Percentiles rank a stretch among this genome's conserved stretches.
Conservation (phyloP, 768 basidiomycete species). For the Dendrothele bispora region DNA sequence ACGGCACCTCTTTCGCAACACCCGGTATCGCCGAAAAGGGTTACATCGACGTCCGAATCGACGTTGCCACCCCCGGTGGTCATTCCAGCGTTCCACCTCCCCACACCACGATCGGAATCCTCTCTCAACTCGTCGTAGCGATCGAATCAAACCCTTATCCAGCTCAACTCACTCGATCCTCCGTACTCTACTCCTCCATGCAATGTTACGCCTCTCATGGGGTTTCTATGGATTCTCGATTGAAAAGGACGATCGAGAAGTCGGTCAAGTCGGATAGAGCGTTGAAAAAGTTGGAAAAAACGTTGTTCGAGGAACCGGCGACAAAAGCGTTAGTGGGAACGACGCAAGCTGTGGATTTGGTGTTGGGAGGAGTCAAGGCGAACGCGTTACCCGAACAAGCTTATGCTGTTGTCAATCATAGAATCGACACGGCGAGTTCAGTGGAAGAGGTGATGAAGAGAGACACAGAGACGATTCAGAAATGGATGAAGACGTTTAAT, state of each 20-base stretch:
- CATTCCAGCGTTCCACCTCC: constrained; percentile 64
- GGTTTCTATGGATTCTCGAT: constrained; percentile 35
- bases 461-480: constrained; percentile 28
- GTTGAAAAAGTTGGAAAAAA: constrained; percentile 40
- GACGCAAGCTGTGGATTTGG: constrained; percentile 59
- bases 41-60: constrained; percentile 31
- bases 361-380: constrained; percentile 44
- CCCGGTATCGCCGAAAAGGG: constrained; percentile 50
- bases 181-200: constrained; percentile 39
- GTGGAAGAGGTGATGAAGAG: constrained; percentile 28
- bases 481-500: constrained; percentile 36
- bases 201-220: constrained; percentile 53
- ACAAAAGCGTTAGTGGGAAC: constrained; percentile 39
- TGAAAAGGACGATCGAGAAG: constrained; percentile 32
- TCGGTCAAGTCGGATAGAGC: constrained; percentile 37
- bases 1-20: constrained; percentile 39
- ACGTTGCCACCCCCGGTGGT: constrained; percentile 54
- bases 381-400: constrained; percentile 63
- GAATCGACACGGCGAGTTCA: constrained; percentile 45
- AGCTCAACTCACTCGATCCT: not conserved
- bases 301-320: constrained; percentile 21
- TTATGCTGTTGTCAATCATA: constrained; percentile 50
- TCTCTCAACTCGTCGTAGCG: constrained; percentile 49
- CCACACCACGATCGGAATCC: constrained; percentile 67
- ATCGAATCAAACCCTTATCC: constrained; percentile 46